A percentile compares a stretch with the other conserved stretches of the same genome.
phyloP scores from a whole-genome alignment of 2,329 filamentous ascomycete species.

The Lachnellula arida region DNA sequence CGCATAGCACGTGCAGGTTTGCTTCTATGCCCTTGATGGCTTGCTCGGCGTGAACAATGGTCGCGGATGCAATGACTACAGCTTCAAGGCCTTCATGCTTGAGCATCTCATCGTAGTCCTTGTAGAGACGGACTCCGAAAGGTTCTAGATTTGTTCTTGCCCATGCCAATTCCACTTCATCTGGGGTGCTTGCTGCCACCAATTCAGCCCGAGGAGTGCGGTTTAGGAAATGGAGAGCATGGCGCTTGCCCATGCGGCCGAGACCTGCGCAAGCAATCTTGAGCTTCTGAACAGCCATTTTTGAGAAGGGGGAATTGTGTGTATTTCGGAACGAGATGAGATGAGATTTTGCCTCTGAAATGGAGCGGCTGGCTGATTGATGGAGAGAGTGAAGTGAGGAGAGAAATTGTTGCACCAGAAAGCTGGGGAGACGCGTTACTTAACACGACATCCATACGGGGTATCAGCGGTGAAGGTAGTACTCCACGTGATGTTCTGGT shows the following conservation, averaged over 20 bases:
- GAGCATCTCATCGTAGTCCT: constrained; percentile 44
- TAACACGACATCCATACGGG: too few species aligned
- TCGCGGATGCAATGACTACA: constrained; percentile 39
- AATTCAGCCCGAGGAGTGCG: constrained; percentile 43
- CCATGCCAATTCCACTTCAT: constrained; percentile 41
- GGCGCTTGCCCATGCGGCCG: constrained; percentile 49
- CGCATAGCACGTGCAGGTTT: constrained; percentile 52
- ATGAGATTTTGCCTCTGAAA: too few species aligned
- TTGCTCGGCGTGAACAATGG: constrained; percentile 53
- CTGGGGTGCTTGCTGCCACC: constrained; percentile 45
- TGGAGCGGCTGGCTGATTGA: too few species aligned
- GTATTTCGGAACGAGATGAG: too few species aligned
- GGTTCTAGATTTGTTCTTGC: constrained; percentile 40
- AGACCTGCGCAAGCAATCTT: constrained; percentile 45
- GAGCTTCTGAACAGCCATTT: constrained; percentile 25
- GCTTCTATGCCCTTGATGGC: constrained; percentile 51
- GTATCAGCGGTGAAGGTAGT: too few species aligned
- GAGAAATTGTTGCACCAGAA: too few species aligned
- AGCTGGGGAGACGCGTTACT: too few species aligned
- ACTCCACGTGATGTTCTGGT: too few species aligned
- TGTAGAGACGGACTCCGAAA: constrained; percentile 41
- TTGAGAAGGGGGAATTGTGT: too few species aligned
- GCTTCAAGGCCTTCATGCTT: constrained; percentile 37
- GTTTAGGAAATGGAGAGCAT: constrained; percentile 45
- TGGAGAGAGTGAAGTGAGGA: too few species aligned